Conservation (phyloP, 1,284 basidiomycete species). For the Hortiboletus rubellus region DNA sequence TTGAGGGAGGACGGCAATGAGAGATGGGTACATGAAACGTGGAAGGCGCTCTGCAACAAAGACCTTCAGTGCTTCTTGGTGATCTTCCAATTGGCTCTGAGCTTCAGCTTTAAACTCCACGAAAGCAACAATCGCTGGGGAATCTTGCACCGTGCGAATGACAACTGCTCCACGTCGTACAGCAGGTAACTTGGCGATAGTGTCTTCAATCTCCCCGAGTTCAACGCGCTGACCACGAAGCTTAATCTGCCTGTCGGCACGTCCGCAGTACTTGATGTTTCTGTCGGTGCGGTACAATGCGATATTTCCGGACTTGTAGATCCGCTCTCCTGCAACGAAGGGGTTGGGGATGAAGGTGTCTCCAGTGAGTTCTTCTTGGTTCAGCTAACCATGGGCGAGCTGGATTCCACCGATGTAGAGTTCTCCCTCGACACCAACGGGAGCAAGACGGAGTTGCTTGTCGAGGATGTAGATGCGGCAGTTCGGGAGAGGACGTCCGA, state of each 20-base stretch:
- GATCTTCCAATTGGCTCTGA: constrained; percentile 21
- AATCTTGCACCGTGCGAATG: constrained; percentile 30
- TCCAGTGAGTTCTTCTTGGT: constrained; percentile 29
- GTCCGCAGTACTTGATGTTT: constrained; percentile 33
- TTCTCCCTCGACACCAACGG: constrained; percentile 34
- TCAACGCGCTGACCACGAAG: constrained; percentile 36
- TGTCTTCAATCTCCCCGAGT: constrained; percentile 34
- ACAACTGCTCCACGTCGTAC: constrained; percentile 26
- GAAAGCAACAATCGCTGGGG: constrained; percentile 33
- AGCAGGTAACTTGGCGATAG: constrained; percentile 23
- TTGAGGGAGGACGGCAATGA: constrained; percentile 27
- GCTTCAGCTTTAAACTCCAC: constrained; percentile 26
- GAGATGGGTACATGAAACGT: constrained; percentile 34
- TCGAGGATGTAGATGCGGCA: constrained; percentile 37
- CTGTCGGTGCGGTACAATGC: constrained; percentile 29
- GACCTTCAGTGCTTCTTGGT: constrained; percentile 26
- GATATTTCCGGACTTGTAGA: constrained; percentile 35
- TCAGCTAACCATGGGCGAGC: constrained; percentile 35
- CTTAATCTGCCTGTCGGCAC: constrained; percentile 35
- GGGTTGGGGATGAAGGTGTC: constrained; percentile 28
- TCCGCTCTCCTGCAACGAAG: constrained; percentile 27
- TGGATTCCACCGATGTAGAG: constrained; percentile 35
- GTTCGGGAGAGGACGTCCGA: constrained; percentile 35
- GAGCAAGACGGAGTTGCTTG: constrained; percentile 30
- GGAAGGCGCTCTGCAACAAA: constrained; percentile 32